Percentiles rank a stretch among this genome's conserved stretches.
Evolutionary conservation across 331 rosid species (phyloP).

Genomic region (Acacia concinna): DNA sequence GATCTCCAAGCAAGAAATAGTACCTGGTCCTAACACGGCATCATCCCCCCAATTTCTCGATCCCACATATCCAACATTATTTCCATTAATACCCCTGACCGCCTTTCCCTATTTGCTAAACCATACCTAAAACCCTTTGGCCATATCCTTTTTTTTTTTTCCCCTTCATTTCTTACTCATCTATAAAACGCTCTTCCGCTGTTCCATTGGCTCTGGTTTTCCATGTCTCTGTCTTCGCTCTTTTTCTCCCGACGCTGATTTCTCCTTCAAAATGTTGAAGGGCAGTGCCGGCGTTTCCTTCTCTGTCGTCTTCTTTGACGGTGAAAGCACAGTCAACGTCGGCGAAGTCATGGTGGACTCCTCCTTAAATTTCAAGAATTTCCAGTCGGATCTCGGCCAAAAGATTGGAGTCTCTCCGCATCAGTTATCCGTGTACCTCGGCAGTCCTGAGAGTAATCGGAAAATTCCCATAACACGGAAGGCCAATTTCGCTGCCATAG

Average conservation of each 20-base stretch:
- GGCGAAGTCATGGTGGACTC: conserved; percentile 45
- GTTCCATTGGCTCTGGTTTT: neutral
- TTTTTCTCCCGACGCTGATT: neutral
- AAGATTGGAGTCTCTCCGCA: conserved; percentile 60
- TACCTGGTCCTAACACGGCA: neutral
- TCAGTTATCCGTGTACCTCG: conserved; percentile 51
- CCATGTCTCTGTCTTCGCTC: neutral
- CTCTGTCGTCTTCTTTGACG: conserved; percentile 56
- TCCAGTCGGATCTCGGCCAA: conserved; percentile 39
- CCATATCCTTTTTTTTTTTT: no score
- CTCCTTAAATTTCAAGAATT: conserved; percentile 45
- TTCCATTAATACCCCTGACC: conserved; percentile 34
- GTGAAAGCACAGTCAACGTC: conserved; percentile 39
- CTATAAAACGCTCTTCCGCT: conserved; percentile 29
- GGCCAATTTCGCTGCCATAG: conserved; percentile 51
- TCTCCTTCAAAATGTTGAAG: conserved; percentile 42
- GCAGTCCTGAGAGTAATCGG: conserved; percentile 30
- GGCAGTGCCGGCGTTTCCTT: conserved; percentile 31
- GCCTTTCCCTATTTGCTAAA: conserved; percentile 26
- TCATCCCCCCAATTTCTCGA: neutral
- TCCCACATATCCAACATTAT: neutral
- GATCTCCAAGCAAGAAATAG: neutral
- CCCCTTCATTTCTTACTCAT: neutral
- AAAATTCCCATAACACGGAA: conserved; percentile 58
- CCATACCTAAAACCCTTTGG: conserved; percentile 25